Evolutionary conservation across 257 asterid species (phyloP).

Genomic region (Penstemon eatonii): DNA sequence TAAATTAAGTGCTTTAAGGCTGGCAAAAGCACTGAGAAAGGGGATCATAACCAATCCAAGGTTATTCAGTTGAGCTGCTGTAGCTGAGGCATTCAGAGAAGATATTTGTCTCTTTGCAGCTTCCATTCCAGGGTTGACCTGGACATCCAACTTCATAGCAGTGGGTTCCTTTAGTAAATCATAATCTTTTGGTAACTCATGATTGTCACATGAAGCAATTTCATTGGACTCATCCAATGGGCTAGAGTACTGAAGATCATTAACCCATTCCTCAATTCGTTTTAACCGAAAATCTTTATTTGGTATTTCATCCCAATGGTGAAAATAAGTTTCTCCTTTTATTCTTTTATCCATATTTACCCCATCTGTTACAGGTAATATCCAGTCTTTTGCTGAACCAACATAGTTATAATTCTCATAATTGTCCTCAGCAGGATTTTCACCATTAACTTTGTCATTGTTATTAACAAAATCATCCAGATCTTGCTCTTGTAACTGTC

Average conservation of each 20-base stretch:
- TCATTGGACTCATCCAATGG: slow-evolving; percentile 57
- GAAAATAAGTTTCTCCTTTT: slow-evolving; percentile 43
- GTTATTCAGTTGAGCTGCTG: slow-evolving; percentile 82
- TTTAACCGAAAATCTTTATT: slow-evolving; percentile 63
- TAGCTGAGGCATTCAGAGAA: slow-evolving; percentile 66
- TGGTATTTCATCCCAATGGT: slow-evolving; percentile 50
- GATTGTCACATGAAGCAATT: slow-evolving; percentile 36
- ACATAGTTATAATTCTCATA: slow-evolving; percentile 51
- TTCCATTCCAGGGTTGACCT: slow-evolving; percentile 66
- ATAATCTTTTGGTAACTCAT: slow-evolving; percentile 31
- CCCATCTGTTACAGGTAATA: slow-evolving; percentile 63
- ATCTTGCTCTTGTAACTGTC: slow-evolving; percentile 38
- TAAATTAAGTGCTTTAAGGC: slow-evolving; percentile 82
- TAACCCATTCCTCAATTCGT: slow-evolving; percentile 90
- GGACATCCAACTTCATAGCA: slow-evolving; percentile 49
- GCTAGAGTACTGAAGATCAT: slow-evolving; percentile 65
- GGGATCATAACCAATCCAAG: slow-evolving; percentile 91
- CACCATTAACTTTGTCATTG: slow-evolving; percentile 43
- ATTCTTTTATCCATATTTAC: slow-evolving; percentile 36
- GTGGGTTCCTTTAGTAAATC: slow-evolving; percentile 37
- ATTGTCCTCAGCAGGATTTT: slow-evolving; percentile 49
- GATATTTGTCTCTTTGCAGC: slow-evolving; percentile 81
- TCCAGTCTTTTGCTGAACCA: slow-evolving; percentile 83
- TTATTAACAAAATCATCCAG: slow-evolving; percentile 34
- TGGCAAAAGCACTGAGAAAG: slow-evolving; percentile 73